phyloP scores from a whole-genome alignment of 164 flowering plant species.

The Hamamelis virginiana region DNA sequence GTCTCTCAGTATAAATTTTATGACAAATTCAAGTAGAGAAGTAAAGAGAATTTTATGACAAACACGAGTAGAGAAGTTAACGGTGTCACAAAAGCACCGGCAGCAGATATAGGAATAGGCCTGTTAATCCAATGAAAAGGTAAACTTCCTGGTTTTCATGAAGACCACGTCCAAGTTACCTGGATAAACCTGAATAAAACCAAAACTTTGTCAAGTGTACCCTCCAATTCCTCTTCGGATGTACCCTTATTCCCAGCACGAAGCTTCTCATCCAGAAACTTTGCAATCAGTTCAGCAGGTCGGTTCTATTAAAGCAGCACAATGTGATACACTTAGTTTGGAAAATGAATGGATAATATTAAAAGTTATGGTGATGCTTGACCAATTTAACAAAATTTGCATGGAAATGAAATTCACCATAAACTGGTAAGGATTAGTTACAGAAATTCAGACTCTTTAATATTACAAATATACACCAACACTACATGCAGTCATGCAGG shows the following conservation, averaged over 20 bases:
- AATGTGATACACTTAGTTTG: constrained; percentile 4
- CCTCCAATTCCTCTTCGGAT: constrained; percentile 98
- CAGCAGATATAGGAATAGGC: constrained; percentile 5
- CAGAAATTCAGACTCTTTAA: neutral
- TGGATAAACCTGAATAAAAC: constrained; percentile 97
- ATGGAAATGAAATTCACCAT: neutral
- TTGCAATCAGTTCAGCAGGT: constrained; percentile 97
- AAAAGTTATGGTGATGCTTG: neutral
- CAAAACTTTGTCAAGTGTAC: constrained; percentile 90
- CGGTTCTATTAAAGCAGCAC: constrained; percentile 66
- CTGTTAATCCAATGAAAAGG: neutral
- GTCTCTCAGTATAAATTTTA: neutral
- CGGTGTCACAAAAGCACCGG: constrained; percentile 1
- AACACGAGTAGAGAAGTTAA: neutral
- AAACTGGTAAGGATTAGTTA: neutral
- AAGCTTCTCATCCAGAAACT: constrained; percentile 97
- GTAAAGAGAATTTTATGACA: neutral
- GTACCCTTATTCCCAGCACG: constrained; percentile 99
- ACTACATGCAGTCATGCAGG: too few species aligned
- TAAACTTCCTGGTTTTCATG: neutral
- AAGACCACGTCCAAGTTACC: constrained; percentile 34
- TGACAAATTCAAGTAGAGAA: neutral
- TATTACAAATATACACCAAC: neutral
- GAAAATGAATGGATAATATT: neutral
- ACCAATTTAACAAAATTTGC: neutral